Evolutionary conservation across 2,329 filamentous ascomycete species (phyloP), one percentile per base, ranked within the genome.

Genomic region (Diaporthe aspalathi): DNA sequence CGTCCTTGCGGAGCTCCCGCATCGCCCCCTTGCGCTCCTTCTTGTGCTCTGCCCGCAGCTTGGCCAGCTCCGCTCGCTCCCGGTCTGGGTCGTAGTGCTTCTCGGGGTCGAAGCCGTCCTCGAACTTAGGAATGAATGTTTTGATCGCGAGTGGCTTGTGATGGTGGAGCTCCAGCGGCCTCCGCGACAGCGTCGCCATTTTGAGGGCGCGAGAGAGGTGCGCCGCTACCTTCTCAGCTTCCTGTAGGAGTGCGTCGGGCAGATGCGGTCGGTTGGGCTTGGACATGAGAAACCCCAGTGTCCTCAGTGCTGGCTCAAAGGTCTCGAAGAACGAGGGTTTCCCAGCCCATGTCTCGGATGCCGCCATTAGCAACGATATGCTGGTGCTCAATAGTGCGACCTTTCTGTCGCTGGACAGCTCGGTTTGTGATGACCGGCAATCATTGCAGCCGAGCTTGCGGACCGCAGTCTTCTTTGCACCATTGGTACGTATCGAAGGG

Each of bases 11-110:
- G 77, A 99, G 85, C 83, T 99, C 96, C 76, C 96, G 90, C 86
- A 99, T 89, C 8, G 95, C 95, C 1, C 95, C 95, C 89, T 99
- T 99, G 81, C 90, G 89, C 87, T 99, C 96, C 79, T 93, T 90
- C 90, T 97, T 97, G 88, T 95, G 93, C 85, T 98, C 95, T 74
- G 91, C 91, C 84, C 91, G 91, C 78, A 99, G 88, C 82, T 95
- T 96, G 79, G 91, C 91, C 73, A 93, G 83, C 79, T 98, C 94
- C 27, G 93, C 92, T 43, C 96, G 93, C 82, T 97, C 94, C 76
- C 91, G 92, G 82, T 99, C 93, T 0, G 94, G 94, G 79, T 99
- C 97, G 88, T 99, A 98, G 87, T 98, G 96, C 84, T 94, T 95
- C 84, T 93, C 90, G 3, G 96, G 96, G 81, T 97, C 96, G 88